Evolutionary conservation across 2,329 filamentous ascomycete species (phyloP).

Genomic region (Kalmusia sp.): DNA sequence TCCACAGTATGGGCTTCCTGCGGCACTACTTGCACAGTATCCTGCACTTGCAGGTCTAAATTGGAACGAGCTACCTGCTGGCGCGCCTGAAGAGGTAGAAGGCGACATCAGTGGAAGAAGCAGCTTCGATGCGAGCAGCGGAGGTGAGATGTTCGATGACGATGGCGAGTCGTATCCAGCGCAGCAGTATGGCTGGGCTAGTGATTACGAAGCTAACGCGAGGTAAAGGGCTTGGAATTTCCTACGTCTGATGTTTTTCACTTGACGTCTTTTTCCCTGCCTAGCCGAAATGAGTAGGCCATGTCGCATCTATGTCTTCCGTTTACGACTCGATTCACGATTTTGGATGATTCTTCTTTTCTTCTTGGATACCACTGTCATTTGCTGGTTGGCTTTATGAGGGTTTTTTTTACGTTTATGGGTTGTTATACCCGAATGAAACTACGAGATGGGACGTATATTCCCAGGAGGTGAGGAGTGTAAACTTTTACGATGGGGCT

Average conservation of each 20-base stretch:
- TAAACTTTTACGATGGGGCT: no score
- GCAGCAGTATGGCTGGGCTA: slow-evolving; percentile 45
- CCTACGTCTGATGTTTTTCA: neutral
- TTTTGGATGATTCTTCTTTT: slow-evolving; percentile 12
- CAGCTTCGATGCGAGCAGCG: slow-evolving; percentile 77
- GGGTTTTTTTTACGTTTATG: neutral
- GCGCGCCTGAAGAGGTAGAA: slow-evolving; percentile 60
- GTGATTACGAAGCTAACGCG: slow-evolving; percentile 39
- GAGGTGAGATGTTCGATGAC: slow-evolving; percentile 74
- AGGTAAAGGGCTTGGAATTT: slow-evolving; percentile 15
- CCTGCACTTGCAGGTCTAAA: slow-evolving; percentile 90
- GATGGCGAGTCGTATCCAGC: slow-evolving; percentile 60
- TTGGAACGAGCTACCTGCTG: slow-evolving; percentile 78
- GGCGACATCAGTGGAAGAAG: slow-evolving; percentile 77
- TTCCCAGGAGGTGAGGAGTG: no score
- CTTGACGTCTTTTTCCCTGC: neutral
- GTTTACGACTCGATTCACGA: slow-evolving; percentile 13
- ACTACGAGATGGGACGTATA: no score
- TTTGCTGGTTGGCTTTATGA: slow-evolving; percentile 12
- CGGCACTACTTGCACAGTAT: slow-evolving; percentile 88
- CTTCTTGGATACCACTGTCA: slow-evolving; percentile 26
- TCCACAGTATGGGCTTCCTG: slow-evolving; percentile 69
- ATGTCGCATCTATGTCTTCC: neutral
- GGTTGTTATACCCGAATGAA: slow-evolving; percentile 5
- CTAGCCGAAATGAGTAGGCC: neutral